Conservation (phyloP, 106 monocot species). For the Hemerocallis citrina region DNA sequence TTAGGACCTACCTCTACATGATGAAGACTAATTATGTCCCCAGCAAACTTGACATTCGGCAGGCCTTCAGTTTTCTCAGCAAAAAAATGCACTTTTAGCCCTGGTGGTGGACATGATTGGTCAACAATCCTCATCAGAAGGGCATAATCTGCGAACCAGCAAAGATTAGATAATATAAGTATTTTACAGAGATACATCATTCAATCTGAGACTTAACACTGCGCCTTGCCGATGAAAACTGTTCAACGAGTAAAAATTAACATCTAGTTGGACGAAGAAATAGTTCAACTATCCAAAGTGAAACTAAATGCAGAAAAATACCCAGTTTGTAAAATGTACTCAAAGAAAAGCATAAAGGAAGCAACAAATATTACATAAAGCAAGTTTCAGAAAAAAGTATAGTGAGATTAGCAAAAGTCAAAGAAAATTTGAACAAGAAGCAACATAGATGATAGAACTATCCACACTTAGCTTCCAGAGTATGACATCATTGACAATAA, state of each 20-base stretch:
- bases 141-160: constrained; percentile 37
- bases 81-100: constrained; percentile 43
- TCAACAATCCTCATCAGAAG: constrained; percentile 45
- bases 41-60: constrained; percentile 35
- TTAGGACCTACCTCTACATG: constrained; percentile 29
- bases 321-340: no score
- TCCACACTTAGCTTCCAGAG: no score
- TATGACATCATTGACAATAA: no score
- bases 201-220: neutral
- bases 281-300: neutral
- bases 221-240: neutral
- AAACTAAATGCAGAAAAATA: no score
- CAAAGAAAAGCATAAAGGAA: no score
- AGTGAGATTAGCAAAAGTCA: no score
- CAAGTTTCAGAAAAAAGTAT: no score
- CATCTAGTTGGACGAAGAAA: neutral
- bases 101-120: constrained; percentile 26
- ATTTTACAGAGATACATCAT: neutral
- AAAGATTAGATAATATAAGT: neutral
- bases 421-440: no score
- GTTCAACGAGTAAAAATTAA: neutral
- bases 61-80: constrained; percentile 23
- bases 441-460: no score
- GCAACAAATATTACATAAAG: no score
- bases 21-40: constrained; percentile 60